Conservation (phyloP, 805 yeast genomes). For the Barnettozyma botsteinii region DNA sequence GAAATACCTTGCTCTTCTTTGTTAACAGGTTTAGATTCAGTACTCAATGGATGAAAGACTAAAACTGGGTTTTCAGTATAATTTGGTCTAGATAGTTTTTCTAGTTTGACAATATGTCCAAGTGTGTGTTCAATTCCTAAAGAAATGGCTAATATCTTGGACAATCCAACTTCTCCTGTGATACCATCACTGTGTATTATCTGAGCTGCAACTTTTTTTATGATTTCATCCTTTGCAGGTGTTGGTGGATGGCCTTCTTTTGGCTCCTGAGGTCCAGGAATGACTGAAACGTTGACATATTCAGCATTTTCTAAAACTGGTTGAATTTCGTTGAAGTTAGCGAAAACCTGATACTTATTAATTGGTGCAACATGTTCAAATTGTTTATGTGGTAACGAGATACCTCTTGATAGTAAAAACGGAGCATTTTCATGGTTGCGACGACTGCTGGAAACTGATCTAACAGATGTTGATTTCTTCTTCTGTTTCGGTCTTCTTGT, state of each 20-base stretch:
- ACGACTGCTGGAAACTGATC: slow-evolving; percentile 22
- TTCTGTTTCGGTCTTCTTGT: slow-evolving; percentile 29
- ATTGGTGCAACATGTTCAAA: slow-evolving; percentile 23
- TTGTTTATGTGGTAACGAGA: slow-evolving; percentile 47
- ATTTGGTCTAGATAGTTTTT: slow-evolving; percentile 32
- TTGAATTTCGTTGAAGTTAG: slow-evolving; percentile 35
- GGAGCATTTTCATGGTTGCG: slow-evolving; percentile 23
- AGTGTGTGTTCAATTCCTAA: slow-evolving; percentile 44
- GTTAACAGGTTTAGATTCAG: slow-evolving; percentile 27
- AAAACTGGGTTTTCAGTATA: slow-evolving; percentile 34
- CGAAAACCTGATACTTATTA: slow-evolving; percentile 38
- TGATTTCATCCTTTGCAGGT: slow-evolving; percentile 12
- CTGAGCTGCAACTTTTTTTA: slow-evolving; percentile 41
- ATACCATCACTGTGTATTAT: slow-evolving; percentile 34
- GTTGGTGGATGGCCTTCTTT: slow-evolving; percentile 3
- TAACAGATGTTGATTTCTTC: slow-evolving; percentile 17
- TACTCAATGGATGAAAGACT: slow-evolving; percentile 49
- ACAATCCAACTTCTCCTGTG: slow-evolving; percentile 43
- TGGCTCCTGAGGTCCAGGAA: slow-evolving; percentile 45
- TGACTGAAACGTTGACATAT: slow-evolving; percentile 45
- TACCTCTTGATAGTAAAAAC: slow-evolving; percentile 44
- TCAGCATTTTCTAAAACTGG: slow-evolving; percentile 32
- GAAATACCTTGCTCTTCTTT: slow-evolving; percentile 21
- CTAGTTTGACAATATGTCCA: slow-evolving; percentile 51
- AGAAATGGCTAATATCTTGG: slow-evolving; percentile 48